Base-by-base conservation (phyloP, 2,329 filamentous ascomycete species). In the Diaporthe amygdali region DNA sequence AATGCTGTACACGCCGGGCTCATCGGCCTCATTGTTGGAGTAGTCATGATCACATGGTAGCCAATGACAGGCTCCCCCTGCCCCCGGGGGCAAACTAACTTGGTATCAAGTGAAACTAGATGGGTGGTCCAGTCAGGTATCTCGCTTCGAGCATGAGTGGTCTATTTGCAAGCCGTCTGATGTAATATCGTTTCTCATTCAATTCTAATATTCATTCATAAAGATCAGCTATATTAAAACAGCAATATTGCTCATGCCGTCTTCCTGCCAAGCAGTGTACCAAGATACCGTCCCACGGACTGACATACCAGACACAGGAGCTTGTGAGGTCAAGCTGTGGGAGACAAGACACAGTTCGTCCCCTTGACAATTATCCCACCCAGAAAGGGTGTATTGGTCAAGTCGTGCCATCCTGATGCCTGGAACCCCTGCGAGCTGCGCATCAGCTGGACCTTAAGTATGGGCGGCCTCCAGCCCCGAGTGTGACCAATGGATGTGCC, bases 401-500 rank as follows among this genome's bases (percentile, higher is more conserved):
- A 51, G 12, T 15, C 34, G 37, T 17, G 12, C 22, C 22, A 32
- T n/a, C n/a, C n/a, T n/a, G n/a, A n/a, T 2, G 15, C 27, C 17
- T 17, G 37, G 22, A 22, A 41, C 30, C 14, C n/a, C 22, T 20
- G 20, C 22, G 22, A 34, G 34, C n/a, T 56, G 34, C 41, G 17
- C 32, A 17, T 15, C 14, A 9, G 34, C 54, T 59, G 27, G 66
- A 32, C 46, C 27, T 17, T 22, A 22, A 41, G n/a, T 15, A 49
- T 8, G 55, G 68, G 71, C 68, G 71, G 71, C 71, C 71, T 72
- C 71, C 63, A 70, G 51, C 55, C 52, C 54, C 54, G 54, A 47
- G 10, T 64, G 71, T 72, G 71, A 68, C 71, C 63, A 72, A 66
- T n/a, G n/a, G n/a, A n/a, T n/a, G n/a, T n/a, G 49, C 17, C 20